Base-by-base conservation (phyloP, 148 eudicot species). In the Arctostaphylos glauca region DNA sequence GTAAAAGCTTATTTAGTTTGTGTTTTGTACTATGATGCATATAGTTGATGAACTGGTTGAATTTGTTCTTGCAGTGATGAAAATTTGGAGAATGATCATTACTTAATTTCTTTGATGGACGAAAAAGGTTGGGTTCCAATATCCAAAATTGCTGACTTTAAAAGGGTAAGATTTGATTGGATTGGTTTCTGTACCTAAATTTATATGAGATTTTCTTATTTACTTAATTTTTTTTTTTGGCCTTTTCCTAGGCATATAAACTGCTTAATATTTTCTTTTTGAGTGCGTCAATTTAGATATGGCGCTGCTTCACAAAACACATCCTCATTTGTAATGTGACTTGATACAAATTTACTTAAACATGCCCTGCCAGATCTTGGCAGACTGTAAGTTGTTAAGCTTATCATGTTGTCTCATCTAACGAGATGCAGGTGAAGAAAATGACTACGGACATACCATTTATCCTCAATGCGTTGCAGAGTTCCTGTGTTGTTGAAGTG, bases 81-180 rank as follows among this genome's bases (percentile, higher is more conserved):
- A 84, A 96, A 96, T 90, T 89, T 96, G 87, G 86, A 79, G 89
- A 88, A 76, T 78, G 99, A 96, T 83, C 87, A 82, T 76, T 96
- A 86, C 89, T 89, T 96, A 89, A 89, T 88, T 81, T 92, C 97
- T 78, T 90, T 86, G 85, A 94, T 96, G 99, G 94, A 94, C 79
- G 89, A 83, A 59, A 87, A 96, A 84, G 99, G 99, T 86, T 96
- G 99, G 98, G 97, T 94, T 83, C 89, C 94, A 25, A 87, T 96
- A 79, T 86, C 92, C 54, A 84, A 72, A 18, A 93, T 96, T 82
- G 98, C 99, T 18, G 94, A 89, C 81, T 96, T 96, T 54, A 94
- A 93, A 77, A 91, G 99, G 96, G 99, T 96, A 93, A 79, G 85
- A 76, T 83, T 66, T 46, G 44, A 64, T 25, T 21, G 52, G 64